A percentile compares a stretch with the other conserved stretches of the same genome.
These are phyloP conservation scores for Quillaja saponaria DNA, from an alignment of 306 rosid genomes.

Conservation along the genomic window DNA sequence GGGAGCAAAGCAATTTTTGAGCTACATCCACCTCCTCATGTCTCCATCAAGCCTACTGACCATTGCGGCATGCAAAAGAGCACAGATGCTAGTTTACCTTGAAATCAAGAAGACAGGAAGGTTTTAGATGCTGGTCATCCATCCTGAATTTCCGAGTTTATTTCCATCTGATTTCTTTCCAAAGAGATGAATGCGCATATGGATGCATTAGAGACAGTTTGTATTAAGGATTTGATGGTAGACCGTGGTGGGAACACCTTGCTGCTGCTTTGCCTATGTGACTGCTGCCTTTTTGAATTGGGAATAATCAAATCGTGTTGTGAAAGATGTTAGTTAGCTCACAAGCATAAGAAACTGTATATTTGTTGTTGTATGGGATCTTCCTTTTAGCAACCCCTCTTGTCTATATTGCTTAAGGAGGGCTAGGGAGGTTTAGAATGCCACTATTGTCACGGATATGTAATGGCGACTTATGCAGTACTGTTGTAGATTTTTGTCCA, in stretches of 20 bases:
- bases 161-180: slow-evolving; percentile 13
- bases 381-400: slow-evolving; percentile 34
- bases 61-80: slow-evolving; percentile 28
- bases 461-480: slow-evolving; percentile 5
- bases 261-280: slow-evolving; percentile 16
- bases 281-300: slow-evolving; percentile 14
- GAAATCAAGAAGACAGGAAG: slow-evolving; percentile 27
- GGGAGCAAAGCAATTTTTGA: slow-evolving; percentile 53
- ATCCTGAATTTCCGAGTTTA: slow-evolving; percentile 15
- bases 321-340: slow-evolving; percentile 25
- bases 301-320: neutral
- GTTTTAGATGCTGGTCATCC: slow-evolving; percentile 15
- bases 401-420: slow-evolving; percentile 10
- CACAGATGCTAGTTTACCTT: slow-evolving; percentile 30
- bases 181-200: slow-evolving; percentile 8
- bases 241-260: slow-evolving; percentile 1
- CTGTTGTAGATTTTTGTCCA: neutral
- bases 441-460: too few species aligned
- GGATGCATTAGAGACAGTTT: slow-evolving; percentile 13
- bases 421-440: slow-evolving; percentile 27
- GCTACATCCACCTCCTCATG: slow-evolving; percentile 59
- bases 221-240: slow-evolving; percentile 9
- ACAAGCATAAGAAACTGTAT: slow-evolving; percentile 23
- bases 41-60: slow-evolving; percentile 47
- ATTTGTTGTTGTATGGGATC: slow-evolving; percentile 35